These are phyloP conservation scores for Cadophora sp. DNA, from an alignment of 2,329 filamentous ascomycete species.

Conservation along the genomic window DNA sequence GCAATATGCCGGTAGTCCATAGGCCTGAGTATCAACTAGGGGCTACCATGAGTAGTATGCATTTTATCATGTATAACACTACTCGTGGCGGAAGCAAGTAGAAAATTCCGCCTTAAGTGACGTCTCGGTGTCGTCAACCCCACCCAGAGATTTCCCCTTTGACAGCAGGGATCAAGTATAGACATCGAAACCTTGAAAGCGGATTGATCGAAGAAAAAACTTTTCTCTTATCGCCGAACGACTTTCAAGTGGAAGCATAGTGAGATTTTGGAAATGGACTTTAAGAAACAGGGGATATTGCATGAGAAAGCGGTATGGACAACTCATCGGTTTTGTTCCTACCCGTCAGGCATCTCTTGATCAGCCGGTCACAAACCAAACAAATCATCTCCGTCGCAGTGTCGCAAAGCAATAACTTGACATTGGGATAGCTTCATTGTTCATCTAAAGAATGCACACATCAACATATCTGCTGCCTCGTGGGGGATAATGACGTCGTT, in stretches of 20 bases:
- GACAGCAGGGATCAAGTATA: neutral
- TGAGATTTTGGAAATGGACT: neutral
- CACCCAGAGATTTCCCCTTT: neutral
- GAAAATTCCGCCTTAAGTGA: constrained; percentile 12
- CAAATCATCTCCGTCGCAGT: too few relatives aligned
- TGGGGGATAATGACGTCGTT: neutral
- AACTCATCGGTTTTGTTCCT: too few relatives aligned
- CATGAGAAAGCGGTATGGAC: too few relatives aligned
- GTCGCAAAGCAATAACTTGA: too few relatives aligned
- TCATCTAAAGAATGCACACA: neutral
- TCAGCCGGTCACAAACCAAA: too few relatives aligned
- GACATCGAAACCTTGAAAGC: neutral
- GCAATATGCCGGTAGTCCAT: constrained; percentile 2
- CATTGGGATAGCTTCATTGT: neutral
- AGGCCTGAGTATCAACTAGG: neutral
- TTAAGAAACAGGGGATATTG: neutral
- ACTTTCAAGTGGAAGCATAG: neutral
- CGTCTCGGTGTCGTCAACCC: neutral
- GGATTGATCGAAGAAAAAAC: neutral
- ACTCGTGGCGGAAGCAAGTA: constrained; percentile 4
- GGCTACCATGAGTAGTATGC: constrained; percentile 1
- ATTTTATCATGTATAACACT: neutral
- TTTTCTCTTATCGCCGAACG: constrained; percentile 14
- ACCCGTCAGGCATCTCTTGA: too few relatives aligned
- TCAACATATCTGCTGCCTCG: neutral